Conservation (phyloP, 2,329 filamentous ascomycete species). For the Chalaropsis ovoidea region DNA sequence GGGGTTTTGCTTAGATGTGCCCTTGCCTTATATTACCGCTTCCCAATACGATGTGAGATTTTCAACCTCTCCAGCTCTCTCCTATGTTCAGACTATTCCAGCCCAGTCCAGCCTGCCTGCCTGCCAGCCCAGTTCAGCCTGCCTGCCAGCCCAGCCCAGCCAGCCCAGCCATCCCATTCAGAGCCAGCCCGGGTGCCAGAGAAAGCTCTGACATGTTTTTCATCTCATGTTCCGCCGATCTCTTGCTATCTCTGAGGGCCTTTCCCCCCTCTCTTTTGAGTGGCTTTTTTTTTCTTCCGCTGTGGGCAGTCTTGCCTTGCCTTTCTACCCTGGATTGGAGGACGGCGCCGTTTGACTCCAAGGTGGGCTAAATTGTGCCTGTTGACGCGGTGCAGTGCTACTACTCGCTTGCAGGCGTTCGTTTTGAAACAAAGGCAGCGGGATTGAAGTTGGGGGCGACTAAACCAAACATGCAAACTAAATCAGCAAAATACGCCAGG, state of each 20-base stretch:
- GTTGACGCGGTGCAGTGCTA: background rate
- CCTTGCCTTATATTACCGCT: constrained; percentile 4
- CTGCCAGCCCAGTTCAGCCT: background rate
- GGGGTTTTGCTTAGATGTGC: constrained; percentile 7
- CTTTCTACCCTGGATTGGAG: background rate
- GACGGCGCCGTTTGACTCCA: background rate
- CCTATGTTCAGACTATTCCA: background rate
- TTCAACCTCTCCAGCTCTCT: background rate
- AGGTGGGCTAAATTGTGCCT: background rate
- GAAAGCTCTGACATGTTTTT: constrained; percentile 13
- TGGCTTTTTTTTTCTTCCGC: background rate
- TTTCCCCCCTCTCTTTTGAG: background rate
- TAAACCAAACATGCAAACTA: background rate
- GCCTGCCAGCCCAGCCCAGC: background rate
- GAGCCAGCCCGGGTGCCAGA: background rate
- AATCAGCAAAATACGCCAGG: too few species aligned
- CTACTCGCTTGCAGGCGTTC: background rate
- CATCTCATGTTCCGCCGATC: constrained; percentile 8
- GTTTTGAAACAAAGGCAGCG: constrained; percentile 6
- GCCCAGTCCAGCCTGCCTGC: background rate
- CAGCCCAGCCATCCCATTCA: background rate
- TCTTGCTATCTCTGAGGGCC: constrained; percentile 1
- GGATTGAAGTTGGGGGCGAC: background rate
- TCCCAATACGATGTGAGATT: constrained; percentile 9
- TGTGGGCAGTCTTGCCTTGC: background rate